Base-by-base conservation (phyloP, 768 basidiomycete genomes). In the Leucocoprinus leucothites region DNA sequence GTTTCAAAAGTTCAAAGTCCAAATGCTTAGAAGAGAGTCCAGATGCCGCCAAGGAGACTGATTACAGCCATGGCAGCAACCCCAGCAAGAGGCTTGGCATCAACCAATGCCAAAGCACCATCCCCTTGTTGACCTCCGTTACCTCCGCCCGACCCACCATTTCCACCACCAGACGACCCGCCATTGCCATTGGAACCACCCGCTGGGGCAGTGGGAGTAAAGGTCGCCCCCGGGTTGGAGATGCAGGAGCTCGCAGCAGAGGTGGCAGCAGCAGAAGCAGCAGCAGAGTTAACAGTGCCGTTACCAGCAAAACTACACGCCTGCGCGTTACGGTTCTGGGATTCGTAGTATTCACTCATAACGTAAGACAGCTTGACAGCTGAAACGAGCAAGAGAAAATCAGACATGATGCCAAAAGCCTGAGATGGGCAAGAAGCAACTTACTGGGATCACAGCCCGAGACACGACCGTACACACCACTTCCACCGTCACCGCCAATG, bases 261-360 rank as follows among this genome's bases (percentile, higher is more conserved):
- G 54, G 73, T 73, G 40, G 82, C 81, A 25, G 76, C 75, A 9
- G 77, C 70, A 14, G 70, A 71, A 6, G 86, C 65, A 26, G 86
- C 77, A 14, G 82, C 81, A 2, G 73, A 9, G 63, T 90, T 89
- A 59, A 91, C 74, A 14, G 90, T 91, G 4, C 85, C 94, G 65
- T 97, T 97, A 7, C 94, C 92, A 50, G 69, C 69, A 66, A 97
- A 96, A 73, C 79, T 82, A 71, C 94, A 96, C 7, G 89, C 76
- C 49, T 79, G 73, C 16, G 72, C 64, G 51, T 84, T 71, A 58
- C 80, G 79, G 67, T 79, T 80, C 53, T 80, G 81, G 26, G 74
- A 67, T 63, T 89, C 82, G 65, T 87, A 95, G 67, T 81, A 93
- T 56, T 84, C 74, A 67, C 82, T 88, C 83, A 95, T 89, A 46